Conservation (phyloP, 2,329 filamentous ascomycete genomes). For the Curvularia hawaiiensis region DNA sequence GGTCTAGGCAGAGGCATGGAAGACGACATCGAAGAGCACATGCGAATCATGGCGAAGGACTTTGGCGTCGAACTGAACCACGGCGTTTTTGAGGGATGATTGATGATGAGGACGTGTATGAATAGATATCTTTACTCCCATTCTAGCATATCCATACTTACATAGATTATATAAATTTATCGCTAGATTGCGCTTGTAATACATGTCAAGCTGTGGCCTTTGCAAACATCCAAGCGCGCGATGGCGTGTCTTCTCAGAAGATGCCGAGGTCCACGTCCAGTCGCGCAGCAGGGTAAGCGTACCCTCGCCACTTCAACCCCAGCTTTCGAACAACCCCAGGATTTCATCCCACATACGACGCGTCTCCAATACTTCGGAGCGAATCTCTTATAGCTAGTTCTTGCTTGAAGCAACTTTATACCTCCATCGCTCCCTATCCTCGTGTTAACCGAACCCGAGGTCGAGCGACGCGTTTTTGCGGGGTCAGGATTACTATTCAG, state of each 20-base stretch:
- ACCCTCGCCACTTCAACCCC: not conserved
- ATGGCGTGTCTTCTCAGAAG: constrained; percentile 12
- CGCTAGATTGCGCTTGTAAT: not conserved
- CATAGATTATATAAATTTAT: not conserved
- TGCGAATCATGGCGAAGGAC: constrained; percentile 86
- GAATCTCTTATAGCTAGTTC: not conserved
- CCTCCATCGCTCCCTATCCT: not conserved
- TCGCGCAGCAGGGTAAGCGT: not conserved
- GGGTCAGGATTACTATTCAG: not conserved
- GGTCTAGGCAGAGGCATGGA: constrained; percentile 86
- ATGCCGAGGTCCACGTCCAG: constrained; percentile 18
- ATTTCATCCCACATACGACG: not conserved
- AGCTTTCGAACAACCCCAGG: not conserved
- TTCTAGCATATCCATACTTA: not conserved
- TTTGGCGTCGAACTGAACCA: constrained; percentile 92
- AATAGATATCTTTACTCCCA: not conserved
- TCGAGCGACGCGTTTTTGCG: not conserved
- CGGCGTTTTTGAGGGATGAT: constrained; percentile 77
- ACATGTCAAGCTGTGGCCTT: not conserved
- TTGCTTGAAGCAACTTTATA: not conserved
- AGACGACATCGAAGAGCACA: constrained; percentile 86
- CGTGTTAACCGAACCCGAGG: not conserved
- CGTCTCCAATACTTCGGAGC: not conserved
- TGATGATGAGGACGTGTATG: not conserved
- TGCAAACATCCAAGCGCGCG: constrained; percentile 1